Evolutionary conservation across 2,329 filamentous ascomycete genomes (phyloP).

Genomic region (Aulographum hederae): DNA sequence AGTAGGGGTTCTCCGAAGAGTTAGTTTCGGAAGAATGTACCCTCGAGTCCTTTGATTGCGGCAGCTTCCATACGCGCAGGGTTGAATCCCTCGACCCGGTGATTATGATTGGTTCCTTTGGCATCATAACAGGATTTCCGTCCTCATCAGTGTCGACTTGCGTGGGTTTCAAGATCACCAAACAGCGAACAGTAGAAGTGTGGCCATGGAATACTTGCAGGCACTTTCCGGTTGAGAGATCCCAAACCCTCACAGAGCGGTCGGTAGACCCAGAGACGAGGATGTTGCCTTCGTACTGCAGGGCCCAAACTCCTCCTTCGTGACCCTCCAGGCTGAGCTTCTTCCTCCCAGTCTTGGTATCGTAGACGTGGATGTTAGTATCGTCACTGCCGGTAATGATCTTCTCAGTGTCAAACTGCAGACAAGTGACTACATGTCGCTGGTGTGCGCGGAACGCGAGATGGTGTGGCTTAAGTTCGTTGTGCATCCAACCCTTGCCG

Average conservation of each 20-base stretch:
- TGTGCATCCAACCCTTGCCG: conserved; percentile 75
- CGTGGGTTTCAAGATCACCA: conserved; percentile 84
- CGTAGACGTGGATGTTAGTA: conserved; percentile 93
- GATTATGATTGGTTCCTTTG: conserved; percentile 87
- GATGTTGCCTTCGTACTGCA: conserved; percentile 91
- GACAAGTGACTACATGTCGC: conserved; percentile 87
- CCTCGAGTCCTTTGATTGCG: conserved; percentile 55
- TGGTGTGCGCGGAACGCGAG: conserved; percentile 94
- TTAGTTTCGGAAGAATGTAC: conserved; percentile 64
- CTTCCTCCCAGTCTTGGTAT: conserved; percentile 81
- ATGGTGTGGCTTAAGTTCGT: conserved; percentile 67
- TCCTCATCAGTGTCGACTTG: conserved; percentile 54
- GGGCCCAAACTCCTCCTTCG: conserved; percentile 91
- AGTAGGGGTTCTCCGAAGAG: conserved; percentile 75
- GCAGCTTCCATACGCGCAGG: conserved; percentile 83
- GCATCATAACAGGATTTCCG: conserved; percentile 70
- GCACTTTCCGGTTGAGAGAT: conserved; percentile 82
- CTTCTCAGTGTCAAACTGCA: conserved; percentile 96
- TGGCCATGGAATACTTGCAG: conserved; percentile 95
- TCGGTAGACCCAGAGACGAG: conserved; percentile 94
- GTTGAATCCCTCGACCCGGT: conserved; percentile 93
- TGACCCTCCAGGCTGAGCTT: conserved; percentile 76
- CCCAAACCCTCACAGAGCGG: conserved; percentile 96
- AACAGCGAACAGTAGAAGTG: conserved; percentile 87
- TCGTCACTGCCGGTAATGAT: conserved; percentile 96